Evolutionary conservation across 371 early-diverging fungal genomes (phyloP), one percentile per base, ranked within the genome.

Genomic region (Mucor velutinosus): DNA sequence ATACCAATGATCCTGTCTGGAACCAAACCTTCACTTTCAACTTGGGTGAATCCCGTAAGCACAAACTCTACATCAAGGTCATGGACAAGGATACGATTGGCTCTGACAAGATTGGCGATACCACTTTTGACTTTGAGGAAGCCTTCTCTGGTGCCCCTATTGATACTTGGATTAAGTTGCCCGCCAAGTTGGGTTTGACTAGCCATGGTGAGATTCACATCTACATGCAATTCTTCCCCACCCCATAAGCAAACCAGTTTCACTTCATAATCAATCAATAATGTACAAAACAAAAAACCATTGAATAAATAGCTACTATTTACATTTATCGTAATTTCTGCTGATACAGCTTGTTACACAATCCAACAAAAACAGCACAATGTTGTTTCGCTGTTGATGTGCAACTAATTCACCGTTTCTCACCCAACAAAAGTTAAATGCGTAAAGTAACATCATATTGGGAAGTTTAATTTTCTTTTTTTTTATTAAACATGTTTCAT

Each of bases 131-230:
- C 43, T 37, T 80, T 23, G 23, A 69, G 19, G 71, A 70, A 25
- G 75, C 71, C 45, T 70, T 72, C 55, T 51, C 70, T 21, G 77
- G 79, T 30, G 30, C 67, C 21, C 41, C 60, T 21, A 56, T 80
- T 12, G 77, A 81, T 66, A 70, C 70, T 17, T 81, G 79, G 79
- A 70, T 61, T 39, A 80, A 76, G 53, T 67, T 78, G 11, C 78
- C 81, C 35, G 82, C 78, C 61, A 76, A 71, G 69, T 56, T 79
- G 60, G 79, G 79, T 69, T 60, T 82, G 19, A 57, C 65, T 49
- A 77, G 75, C 64, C 79, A 79, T 35, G 82, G 82, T 61, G 82
- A 82, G 69, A 41, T 82, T 27, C 79, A 75, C 60, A 25, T 82
- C 23, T 47, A 33, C 56, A 64, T 75, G 19, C 64, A 73, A 57